These are phyloP conservation scores for Sporisorium exsertum DNA, from an alignment of 1,284 basidiomycete genomes.

Conservation along the genomic window DNA sequence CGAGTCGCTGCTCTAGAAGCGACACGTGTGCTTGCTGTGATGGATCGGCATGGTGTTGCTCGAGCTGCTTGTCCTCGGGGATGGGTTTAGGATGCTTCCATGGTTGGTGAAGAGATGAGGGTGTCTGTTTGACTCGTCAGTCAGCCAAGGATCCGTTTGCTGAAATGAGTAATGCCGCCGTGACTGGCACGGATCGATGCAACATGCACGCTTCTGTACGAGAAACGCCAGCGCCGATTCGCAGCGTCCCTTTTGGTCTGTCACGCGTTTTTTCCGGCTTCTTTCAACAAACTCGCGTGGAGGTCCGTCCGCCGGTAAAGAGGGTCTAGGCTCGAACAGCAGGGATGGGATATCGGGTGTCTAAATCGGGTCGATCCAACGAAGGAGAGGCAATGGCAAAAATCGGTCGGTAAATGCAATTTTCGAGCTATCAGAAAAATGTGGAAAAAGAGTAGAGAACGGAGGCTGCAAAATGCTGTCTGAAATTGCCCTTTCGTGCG, in stretches of 20 bases:
- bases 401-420: too few species aligned
- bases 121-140: not conserved
- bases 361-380: not conserved
- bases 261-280: conserved; percentile 1
- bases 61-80: not conserved
- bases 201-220: conserved; percentile 9
- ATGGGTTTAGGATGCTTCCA: not conserved
- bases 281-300: conserved; percentile 19
- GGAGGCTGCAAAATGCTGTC: not conserved
- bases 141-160: not conserved
- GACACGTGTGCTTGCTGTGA: not conserved
- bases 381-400: too few species aligned
- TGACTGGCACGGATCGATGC: not conserved
- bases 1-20: conserved; percentile 1
- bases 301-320: conserved; percentile 26
- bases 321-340: conserved; percentile 8
- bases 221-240: conserved; percentile 11
- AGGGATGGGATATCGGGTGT: not conserved
- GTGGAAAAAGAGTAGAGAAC: not conserved
- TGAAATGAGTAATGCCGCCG: not conserved
- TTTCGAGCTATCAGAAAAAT: too few species aligned
- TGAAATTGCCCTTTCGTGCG: not conserved
- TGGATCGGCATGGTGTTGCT: conserved; percentile 1
- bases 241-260: not conserved
- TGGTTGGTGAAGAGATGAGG: not conserved